Base-by-base conservation (phyloP, 2,329 filamentous ascomycete species). In the Plenodomus lindquistii region DNA sequence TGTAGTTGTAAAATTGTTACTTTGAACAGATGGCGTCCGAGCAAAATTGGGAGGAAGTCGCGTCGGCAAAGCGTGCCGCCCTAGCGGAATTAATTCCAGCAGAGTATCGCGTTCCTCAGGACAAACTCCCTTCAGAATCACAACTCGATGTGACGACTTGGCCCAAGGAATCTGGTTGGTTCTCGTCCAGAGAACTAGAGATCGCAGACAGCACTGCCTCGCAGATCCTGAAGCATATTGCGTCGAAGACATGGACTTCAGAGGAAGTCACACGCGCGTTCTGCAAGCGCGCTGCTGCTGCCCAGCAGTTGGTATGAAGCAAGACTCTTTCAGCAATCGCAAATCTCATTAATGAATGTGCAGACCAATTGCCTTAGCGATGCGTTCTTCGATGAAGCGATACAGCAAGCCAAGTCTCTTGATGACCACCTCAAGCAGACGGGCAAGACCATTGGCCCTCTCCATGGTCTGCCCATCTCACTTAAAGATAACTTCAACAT, bases 401-500 rank as follows among this genome's bases (percentile, higher is more conserved):
- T 84, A 39, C 63, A 73, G 22, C 73, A 73, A 34, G 81, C 82
- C 3, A 76, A 77, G 53, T 70, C 77, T 31, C 74, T 84, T 0
- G 82, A 85, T 60, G 72, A 77, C 1, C 74, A 83, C 48, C 72
- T 81, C 3, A 55, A 69, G 17, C 70, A 67, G 40, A 78, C 72
- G 11, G 77, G 76, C 20, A 69, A 73, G 52, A 67, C 77, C 0
- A 70, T 79, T 31, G 87, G 87, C 0, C 85, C 86, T 2, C 76
- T 91, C 1, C 87, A 90, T 66, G 87, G 85, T 66, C 49, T 87
- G 0, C 84, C 84, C 0, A 74, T 87, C 40, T 83, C 85, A 0
- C 77, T 91, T 39, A 91, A 91, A 62, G 87, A 90, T 71, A 85
- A 86, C 62, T 86, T 89, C 75, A 80, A 88, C 48, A 72, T 88